These are phyloP conservation scores for Mycena galopus DNA, from an alignment of 768 basidiomycete genomes.

Conservation along the genomic window DNA sequence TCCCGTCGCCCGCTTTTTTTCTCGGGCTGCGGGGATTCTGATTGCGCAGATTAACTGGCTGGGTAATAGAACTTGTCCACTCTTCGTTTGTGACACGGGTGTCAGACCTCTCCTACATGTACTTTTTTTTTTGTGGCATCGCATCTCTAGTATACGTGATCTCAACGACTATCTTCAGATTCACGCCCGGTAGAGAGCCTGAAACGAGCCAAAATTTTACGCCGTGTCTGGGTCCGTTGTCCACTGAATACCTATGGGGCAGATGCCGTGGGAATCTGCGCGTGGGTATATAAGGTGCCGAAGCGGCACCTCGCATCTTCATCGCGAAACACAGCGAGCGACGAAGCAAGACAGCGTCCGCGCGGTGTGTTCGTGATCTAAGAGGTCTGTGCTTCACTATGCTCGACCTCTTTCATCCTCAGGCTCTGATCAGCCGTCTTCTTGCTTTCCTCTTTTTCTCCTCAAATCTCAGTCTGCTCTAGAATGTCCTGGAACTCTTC, in stretches of 20 bases:
- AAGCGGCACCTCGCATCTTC: neutral
- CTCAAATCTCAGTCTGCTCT: slow-evolving; percentile 64
- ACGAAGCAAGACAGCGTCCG: slow-evolving; percentile 53
- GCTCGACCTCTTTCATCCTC: slow-evolving; percentile 82
- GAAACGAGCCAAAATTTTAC: too few relatives aligned
- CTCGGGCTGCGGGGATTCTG: slow-evolving; percentile 30
- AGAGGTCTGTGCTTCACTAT: slow-evolving; percentile 96
- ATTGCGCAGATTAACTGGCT: slow-evolving; percentile 23
- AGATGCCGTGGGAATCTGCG: neutral
- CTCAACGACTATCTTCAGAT: too few relatives aligned
- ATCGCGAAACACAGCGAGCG: slow-evolving; percentile 37
- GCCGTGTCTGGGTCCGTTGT: too few relatives aligned
- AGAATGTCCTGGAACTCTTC: slow-evolving; percentile 85
- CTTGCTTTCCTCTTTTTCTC: slow-evolving; percentile 65
- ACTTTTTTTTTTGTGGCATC: neutral
- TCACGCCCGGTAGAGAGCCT: too few relatives aligned
- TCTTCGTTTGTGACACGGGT: slow-evolving; percentile 28
- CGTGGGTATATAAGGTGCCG: neutral
- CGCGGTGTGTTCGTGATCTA: slow-evolving; percentile 69
- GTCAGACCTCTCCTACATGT: slow-evolving; percentile 32
- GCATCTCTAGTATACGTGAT: too few relatives aligned
- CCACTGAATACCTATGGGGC: too few relatives aligned
- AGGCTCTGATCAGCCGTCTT: slow-evolving; percentile 80
- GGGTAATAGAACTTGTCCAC: slow-evolving; percentile 36
- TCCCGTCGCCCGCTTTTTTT: slow-evolving; percentile 2